phyloP scores from a whole-genome alignment of 78 protist genomes.

The Dictyostelium capitatum region DNA sequence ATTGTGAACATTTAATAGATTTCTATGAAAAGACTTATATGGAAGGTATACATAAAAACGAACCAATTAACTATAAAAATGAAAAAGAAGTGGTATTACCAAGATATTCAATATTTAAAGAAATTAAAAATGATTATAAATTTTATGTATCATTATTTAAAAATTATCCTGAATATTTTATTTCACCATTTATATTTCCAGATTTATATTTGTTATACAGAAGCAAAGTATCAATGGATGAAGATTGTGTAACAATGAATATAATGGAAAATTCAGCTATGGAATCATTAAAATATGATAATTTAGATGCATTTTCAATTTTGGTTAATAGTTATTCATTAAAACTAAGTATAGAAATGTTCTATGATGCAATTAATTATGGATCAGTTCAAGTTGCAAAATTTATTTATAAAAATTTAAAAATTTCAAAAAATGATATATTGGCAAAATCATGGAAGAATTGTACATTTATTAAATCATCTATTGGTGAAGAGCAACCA shows the following conservation, averaged over 20 bases:
- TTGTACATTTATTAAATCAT: neutral
- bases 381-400: neutral
- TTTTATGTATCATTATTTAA: neutral
- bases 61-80: no score
- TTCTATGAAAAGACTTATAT: neutral
- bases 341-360: neutral
- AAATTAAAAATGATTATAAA: neutral
- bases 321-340: neutral
- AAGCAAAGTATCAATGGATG: neutral
- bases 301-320: neutral
- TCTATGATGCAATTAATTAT: neutral
- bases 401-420: neutral
- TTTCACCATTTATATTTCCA: no score
- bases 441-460: neutral
- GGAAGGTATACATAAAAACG: no score
- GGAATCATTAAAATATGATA: neutral
- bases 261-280: neutral
- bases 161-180: neutral
- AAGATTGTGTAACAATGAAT: no score
- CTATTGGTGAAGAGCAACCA: neutral
- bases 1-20: neutral
- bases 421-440: neutral
- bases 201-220: no score
- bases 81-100: neutral
- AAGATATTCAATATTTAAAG: neutral